Base-by-base conservation (phyloP, 768 basidiomycete species). In the Psilocybe cyanescens region DNA sequence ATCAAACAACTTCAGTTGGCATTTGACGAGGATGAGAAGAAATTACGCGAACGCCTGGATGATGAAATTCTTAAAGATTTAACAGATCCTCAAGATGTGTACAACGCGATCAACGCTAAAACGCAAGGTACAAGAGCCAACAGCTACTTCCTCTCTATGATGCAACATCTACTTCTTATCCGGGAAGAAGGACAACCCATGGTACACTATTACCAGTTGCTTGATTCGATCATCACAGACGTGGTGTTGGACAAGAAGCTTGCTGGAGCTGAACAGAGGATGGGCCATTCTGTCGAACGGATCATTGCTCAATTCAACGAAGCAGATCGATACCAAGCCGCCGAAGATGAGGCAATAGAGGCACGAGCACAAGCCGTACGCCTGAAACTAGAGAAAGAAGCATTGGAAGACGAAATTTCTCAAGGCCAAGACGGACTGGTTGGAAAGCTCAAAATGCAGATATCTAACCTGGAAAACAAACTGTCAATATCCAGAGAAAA, bases 221-320 rank as follows among this genome's bases (percentile, higher is more conserved):
- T 99, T 65, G 94, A 98, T 72, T 88, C 90, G 6, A 80, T 98
- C 48, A 86, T 99, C 48, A 88, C 93, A 49, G 91, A 95, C 70
- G 86, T 99, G 60, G 95, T 99, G 5, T 85, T 97, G 76, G 95
- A 96, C 74, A 92, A 94, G 74, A 95, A 95, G 71, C 81, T 92
- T 52, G 86, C 83, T 11, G 92, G 92, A 14, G 92, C 92, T 11
- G 92, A 96, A 65, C 85, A 88, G 55, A 85, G 94, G 37, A 82
- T 97, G 67, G 96, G 95, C 0, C 87, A 91, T 67, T 95, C 94
- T 7, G 96, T 99, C 9, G 89, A 94, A 65, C 85, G 90, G 48
- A 83, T 99, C 58, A 90, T 97, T 52, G 87, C 92, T 1, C 90
- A 91, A 71, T 91, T 98, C 73, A 95, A 92, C 63, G 94, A 97